These are phyloP conservation scores for Euclidium syriacum DNA, from an alignment of 345 rosid species.

Conservation along the genomic window DNA sequence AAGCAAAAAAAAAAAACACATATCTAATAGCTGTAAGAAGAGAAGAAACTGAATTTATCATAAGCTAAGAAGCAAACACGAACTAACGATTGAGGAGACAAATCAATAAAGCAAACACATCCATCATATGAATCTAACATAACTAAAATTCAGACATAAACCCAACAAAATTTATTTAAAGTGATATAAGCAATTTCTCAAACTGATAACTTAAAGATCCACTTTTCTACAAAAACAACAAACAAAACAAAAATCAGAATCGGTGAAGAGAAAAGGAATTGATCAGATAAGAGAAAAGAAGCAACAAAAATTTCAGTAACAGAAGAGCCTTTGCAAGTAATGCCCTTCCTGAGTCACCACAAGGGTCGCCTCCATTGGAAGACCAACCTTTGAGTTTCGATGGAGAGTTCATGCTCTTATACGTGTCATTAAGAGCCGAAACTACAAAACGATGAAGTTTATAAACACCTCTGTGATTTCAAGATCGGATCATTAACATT, in stretches of 20 bases:
- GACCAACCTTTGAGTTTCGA: constrained; percentile 67
- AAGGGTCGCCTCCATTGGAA: constrained; percentile 80
- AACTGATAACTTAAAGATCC: constrained; percentile 89
- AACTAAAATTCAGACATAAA: too few relatives aligned
- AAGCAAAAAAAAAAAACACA: too few relatives aligned
- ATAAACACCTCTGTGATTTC: too few relatives aligned
- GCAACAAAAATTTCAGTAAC: constrained; percentile 62
- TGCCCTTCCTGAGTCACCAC: constrained; percentile 83
- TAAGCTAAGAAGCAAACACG: too few relatives aligned
- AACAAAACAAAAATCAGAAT: neutral
- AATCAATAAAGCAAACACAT: too few relatives aligned
- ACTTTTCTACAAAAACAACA: constrained; percentile 44
- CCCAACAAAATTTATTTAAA: too few relatives aligned
- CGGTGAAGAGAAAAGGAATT: neutral
- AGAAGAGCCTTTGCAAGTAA: constrained; percentile 72
- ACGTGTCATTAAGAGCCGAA: constrained; percentile 81
- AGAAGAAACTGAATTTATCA: too few relatives aligned
- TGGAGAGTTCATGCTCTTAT: constrained; percentile 74
- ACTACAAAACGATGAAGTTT: too few relatives aligned
- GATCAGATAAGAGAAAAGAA: neutral
- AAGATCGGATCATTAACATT: too few relatives aligned
- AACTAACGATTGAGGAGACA: too few relatives aligned
- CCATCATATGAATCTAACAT: too few relatives aligned
- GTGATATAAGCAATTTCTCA: constrained; percentile 60
- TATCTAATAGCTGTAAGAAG: too few relatives aligned